These are phyloP conservation scores for Astrocystis sublimbata DNA, from an alignment of 495 filamentous ascomycete species.

Conservation along the genomic window DNA sequence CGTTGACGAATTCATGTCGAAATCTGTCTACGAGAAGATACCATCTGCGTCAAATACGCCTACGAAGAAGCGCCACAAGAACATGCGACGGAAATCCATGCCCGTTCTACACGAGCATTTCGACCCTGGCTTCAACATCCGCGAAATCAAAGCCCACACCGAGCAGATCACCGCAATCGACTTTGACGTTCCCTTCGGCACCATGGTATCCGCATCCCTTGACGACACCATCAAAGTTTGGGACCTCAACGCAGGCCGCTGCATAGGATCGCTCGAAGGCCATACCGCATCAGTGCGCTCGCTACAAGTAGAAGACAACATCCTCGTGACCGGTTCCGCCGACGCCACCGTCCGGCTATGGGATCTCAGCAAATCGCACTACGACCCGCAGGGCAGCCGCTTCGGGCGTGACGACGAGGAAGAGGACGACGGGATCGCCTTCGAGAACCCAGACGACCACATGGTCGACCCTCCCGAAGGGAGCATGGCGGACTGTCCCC, in stretches of 20 bases:
- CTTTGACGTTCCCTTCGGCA: conserved; percentile 94
- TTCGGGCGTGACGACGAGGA: conserved; percentile 66
- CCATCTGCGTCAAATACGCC: conserved; percentile 60
- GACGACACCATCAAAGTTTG: conserved; percentile 97
- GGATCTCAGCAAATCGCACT: conserved; percentile 71
- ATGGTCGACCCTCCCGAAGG: conserved; percentile 63
- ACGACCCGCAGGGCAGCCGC: conserved; percentile 62
- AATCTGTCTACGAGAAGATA: conserved; percentile 93
- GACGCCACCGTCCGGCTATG: conserved; percentile 94
- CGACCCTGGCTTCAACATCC: conserved; percentile 84
- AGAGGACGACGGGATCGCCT: conserved; percentile 60
- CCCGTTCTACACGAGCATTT: conserved; percentile 96
- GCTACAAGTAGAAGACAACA: conserved; percentile 92
- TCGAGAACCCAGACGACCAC: conserved; percentile 59
- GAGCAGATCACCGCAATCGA: conserved; percentile 90
- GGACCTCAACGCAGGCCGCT: conserved; percentile 91
- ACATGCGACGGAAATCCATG: conserved; percentile 74
- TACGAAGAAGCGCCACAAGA: conserved; percentile 63
- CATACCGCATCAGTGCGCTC: conserved; percentile 93
- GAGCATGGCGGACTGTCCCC: conserved; percentile 81
- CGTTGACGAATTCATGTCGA: conserved; percentile 86
- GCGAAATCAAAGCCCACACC: conserved; percentile 81
- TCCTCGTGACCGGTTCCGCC: conserved; percentile 92
- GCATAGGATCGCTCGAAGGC: conserved; percentile 86
- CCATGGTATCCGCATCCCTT: conserved; percentile 89